A percentile compares a stretch with the other conserved stretches of the same genome.
Conservation (phyloP, 345 rosid species). For the Abelmoschus esculentus region DNA sequence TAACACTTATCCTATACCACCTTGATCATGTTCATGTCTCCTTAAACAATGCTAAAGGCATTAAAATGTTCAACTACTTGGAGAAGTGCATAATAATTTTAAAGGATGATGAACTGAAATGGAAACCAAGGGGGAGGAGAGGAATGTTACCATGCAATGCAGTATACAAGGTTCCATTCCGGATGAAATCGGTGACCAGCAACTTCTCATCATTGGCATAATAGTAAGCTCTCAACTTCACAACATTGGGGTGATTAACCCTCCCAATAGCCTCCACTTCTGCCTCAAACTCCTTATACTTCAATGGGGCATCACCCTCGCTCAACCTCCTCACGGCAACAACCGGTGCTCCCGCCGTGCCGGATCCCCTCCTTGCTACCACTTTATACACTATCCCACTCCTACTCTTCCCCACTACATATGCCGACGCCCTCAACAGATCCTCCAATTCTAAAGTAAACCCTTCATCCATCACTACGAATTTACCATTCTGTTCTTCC, state of each 20-base stretch:
- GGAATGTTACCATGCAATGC: constrained; percentile 65
- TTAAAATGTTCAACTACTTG: neutral
- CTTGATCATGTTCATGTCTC: neutral
- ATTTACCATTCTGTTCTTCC: constrained; percentile 61
- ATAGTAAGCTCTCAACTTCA: constrained; percentile 73
- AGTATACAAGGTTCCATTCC: constrained; percentile 69
- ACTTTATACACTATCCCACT: constrained; percentile 90
- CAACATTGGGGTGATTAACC: constrained; percentile 75
- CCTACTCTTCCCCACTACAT: constrained; percentile 81
- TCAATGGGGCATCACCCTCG: constrained; percentile 69
- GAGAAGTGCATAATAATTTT: neutral
- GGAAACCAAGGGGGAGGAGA: neutral
- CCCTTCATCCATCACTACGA: constrained; percentile 65
- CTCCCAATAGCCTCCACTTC: constrained; percentile 72
- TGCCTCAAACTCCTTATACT: constrained; percentile 68
- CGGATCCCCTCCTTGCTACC: constrained; percentile 51
- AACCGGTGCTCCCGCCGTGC: constrained; percentile 37
- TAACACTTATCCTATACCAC: neutral
- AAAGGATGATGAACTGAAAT: neutral
- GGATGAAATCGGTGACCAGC: constrained; percentile 68
- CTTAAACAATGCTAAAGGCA: neutral
- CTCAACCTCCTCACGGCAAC: constrained; percentile 82
- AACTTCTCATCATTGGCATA: constrained; percentile 81
- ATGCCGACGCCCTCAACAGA: constrained; percentile 88
- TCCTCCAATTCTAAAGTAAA: constrained; percentile 79